Conservation (phyloP, 495 filamentous ascomycete genomes). For the Annulohypoxylon maeteangense region DNA sequence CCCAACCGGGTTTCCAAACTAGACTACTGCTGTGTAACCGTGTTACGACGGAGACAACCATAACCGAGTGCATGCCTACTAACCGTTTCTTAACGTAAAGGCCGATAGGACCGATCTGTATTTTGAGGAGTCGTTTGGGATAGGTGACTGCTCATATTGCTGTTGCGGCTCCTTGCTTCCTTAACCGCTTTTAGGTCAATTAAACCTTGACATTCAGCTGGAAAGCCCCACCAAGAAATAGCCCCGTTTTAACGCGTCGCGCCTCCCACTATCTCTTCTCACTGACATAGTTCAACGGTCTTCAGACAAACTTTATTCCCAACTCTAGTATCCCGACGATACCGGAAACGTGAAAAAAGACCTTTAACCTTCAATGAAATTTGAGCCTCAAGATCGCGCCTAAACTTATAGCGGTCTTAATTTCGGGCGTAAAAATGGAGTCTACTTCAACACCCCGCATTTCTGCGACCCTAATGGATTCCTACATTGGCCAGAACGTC, state of each 20-base stretch:
- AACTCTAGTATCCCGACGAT: neutral
- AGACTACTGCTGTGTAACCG: conserved; percentile 16
- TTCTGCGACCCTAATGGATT: conserved; percentile 72
- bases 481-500: conserved; percentile 77
- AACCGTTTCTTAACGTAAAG: neutral
- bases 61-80: neutral
- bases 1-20: neutral
- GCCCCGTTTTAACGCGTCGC: conserved; percentile 14
- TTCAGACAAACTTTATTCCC: neutral
- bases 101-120: no score
- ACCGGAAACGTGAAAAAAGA: neutral
- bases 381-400: conserved; percentile 1
- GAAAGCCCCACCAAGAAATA: neutral
- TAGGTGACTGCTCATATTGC: neutral
- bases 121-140: neutral
- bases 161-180: neutral
- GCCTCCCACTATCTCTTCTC: neutral
- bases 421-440: conserved; percentile 48
- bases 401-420: neutral
- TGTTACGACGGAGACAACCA: neutral
- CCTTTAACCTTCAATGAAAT: neutral
- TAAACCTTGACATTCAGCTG: neutral
- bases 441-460: conserved; percentile 74
- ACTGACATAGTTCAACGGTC: conserved; percentile 1
- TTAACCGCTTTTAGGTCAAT: neutral